These are phyloP conservation scores for Neurospora sp. DNA, from an alignment of 495 filamentous ascomycete genomes.

Conservation along the genomic window DNA sequence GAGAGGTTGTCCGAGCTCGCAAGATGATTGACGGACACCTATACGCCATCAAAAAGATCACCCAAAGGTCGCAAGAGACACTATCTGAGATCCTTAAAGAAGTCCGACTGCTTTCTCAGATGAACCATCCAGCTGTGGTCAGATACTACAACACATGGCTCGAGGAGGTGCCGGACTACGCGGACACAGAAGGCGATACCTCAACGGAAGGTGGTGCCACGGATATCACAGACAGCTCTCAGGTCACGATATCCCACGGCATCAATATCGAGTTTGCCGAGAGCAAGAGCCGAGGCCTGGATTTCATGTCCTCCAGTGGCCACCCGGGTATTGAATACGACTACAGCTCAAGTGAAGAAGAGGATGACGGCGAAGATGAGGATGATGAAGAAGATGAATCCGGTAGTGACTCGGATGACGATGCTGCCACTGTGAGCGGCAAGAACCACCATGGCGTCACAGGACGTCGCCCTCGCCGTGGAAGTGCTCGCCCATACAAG, in stretches of 20 bases:
- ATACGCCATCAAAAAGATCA: constrained; percentile 96
- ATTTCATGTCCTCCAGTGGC: constrained; percentile 86
- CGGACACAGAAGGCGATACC: constrained; percentile 45
- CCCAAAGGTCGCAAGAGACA: constrained; percentile 65
- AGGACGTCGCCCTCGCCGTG: constrained; percentile 12
- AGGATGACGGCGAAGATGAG: constrained; percentile 29
- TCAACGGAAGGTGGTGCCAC: constrained; percentile 44
- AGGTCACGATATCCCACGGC: constrained; percentile 16
- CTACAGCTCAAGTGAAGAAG: constrained; percentile 55
- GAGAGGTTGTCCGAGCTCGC: constrained; percentile 92
- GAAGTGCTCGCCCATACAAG: constrained; percentile 25
- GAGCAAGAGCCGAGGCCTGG: constrained; percentile 71
- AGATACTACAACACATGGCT: constrained; percentile 94
- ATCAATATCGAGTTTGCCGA: constrained; percentile 52
- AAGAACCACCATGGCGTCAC: constrained; percentile 12
- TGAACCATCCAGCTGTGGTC: constrained; percentile 94
- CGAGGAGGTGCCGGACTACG: constrained; percentile 54
- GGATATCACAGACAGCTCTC: constrained; percentile 11
- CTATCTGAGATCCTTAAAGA: constrained; percentile 84
- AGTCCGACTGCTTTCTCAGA: constrained; percentile 75
- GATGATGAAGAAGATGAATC: constrained; percentile 23
- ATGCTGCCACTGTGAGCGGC: constrained; percentile 10
- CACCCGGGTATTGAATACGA: constrained; percentile 74
- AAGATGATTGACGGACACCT: constrained; percentile 87
- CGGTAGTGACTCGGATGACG: constrained; percentile 8